A percentile compares a stretch with the other conserved stretches of the same genome.
phyloP scores from a whole-genome alignment of 1,284 basidiomycete species.

The Marasmius fiardii region DNA sequence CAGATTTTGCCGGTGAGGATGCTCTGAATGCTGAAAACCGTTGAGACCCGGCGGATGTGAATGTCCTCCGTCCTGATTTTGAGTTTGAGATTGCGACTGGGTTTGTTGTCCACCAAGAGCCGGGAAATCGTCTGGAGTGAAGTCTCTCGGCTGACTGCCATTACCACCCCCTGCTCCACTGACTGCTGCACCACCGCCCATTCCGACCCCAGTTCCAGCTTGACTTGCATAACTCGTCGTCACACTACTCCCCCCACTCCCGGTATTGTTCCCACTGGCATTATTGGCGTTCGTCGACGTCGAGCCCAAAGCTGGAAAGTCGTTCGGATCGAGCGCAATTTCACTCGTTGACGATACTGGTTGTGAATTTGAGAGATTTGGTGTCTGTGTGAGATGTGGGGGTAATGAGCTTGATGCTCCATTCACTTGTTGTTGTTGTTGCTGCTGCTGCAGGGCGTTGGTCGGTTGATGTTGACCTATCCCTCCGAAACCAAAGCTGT shows the following conservation, averaged over 20 bases:
- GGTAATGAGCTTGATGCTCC: constrained; percentile 47
- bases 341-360: constrained; percentile 66
- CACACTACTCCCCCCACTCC: constrained; percentile 25
- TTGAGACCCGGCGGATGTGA: constrained; percentile 72
- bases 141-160: constrained; percentile 56
- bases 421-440: constrained; percentile 36
- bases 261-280: constrained; percentile 30
- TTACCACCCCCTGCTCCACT: constrained; percentile 36
- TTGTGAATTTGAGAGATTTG: constrained; percentile 44
- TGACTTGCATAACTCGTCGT: constrained; percentile 73
- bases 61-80: constrained; percentile 26
- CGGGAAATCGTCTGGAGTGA: constrained; percentile 79
- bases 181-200: constrained; percentile 32
- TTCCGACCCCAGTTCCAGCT: constrained; percentile 41
- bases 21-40: constrained; percentile 55
- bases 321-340: constrained; percentile 79
- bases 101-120: constrained; percentile 70
- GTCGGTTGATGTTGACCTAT: constrained; percentile 52
- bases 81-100: constrained; percentile 22
- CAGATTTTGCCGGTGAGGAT: constrained; percentile 45
- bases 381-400: constrained; percentile 51
- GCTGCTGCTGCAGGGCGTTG: constrained; percentile 38
- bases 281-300: constrained; percentile 36
- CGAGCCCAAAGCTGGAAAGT: constrained; percentile 81
- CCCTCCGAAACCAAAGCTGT: constrained; percentile 53